These are phyloP conservation scores for Oryza longistaminata DNA, from an alignment of 176 grass and related monocot genomes.

Conservation along the genomic window DNA sequence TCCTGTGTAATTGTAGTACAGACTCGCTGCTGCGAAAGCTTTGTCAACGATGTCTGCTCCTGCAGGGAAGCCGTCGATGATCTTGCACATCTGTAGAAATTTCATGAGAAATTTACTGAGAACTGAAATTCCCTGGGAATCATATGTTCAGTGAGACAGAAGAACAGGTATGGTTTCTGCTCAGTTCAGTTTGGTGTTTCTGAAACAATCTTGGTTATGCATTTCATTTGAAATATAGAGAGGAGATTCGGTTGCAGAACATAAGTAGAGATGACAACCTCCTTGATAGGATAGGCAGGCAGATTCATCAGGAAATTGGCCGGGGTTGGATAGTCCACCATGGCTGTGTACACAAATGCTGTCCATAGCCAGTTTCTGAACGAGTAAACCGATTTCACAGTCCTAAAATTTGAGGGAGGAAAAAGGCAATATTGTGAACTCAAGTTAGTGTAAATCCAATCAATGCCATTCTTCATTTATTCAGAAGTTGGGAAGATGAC, in stretches of 20 bases:
- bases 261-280: slow-evolving; percentile 47
- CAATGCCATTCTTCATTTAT: not conserved
- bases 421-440: not conserved
- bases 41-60: slow-evolving; percentile 53
- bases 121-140: not conserved
- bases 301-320: slow-evolving; percentile 75
- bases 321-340: slow-evolving; percentile 82
- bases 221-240: not conserved
- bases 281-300: slow-evolving; percentile 77
- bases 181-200: not conserved
- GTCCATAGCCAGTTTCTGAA: slow-evolving; percentile 69
- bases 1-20: slow-evolving; percentile 90
- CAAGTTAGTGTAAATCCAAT: not conserved
- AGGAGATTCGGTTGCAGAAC: not conserved
- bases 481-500: not conserved
- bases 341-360: slow-evolving; percentile 72
- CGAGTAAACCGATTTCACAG: slow-evolving; percentile 42
- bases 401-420: slow-evolving; percentile 40
- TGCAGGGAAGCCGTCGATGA: slow-evolving; percentile 59
- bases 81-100: slow-evolving; percentile 79
- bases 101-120: not conserved
- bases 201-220: not conserved
- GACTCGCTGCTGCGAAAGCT: slow-evolving; percentile 66
- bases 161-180: not conserved
- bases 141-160: not conserved